Evolutionary conservation across 768 basidiomycete species (phyloP), one percentile per base, ranked within the genome.

Genomic region (Saitozyma sp.): DNA sequence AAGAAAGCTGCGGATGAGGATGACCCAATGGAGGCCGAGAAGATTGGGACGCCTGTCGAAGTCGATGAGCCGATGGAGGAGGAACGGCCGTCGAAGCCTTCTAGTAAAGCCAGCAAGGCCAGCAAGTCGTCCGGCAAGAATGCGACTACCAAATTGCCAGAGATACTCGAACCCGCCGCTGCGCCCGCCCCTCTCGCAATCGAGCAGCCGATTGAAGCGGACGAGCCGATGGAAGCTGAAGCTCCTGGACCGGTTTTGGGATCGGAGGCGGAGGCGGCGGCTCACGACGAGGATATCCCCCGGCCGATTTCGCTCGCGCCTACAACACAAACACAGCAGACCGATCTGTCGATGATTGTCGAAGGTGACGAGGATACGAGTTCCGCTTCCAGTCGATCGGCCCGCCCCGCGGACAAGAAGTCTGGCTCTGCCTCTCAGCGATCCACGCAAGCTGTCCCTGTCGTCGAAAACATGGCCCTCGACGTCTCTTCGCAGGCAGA

Each of bases 301-400:
- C 17, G 50, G 39, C 14, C 59, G 42, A 38, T 17, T 8, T 17
- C 53, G 1, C 3, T 19, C 1, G 11, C 20, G n/a, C 8, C 19
- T 9, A 41, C 62, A 11, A 50, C 38, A 8, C n/a, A 55, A 16
- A 37, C 41, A 10, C 54, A 10, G 37, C n/a, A 13, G 10, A 45
- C 53, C 61, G 66, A 67, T 38, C 62, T 67, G 1, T 67, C 66
- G 8, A 60, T 67, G 19, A 67, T 67, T 10, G 63, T 52, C 41
- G 67, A 68, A 46, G 63, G 51, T 9, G 58, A 58, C 38, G 61
- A 62, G 40, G 49, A 52, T 43, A 43, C 56, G 6, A 54, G 41
- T 5, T 58, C 63, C 16, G 54, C 49, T 29, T 56, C 54, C 9
- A 42, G 50, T 46, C 45, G 2, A 17, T 17, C 13, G 45, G 45